Evolutionary conservation across 2,329 filamentous ascomycete species (phyloP).

Genomic region (Apiospora koreana): DNA sequence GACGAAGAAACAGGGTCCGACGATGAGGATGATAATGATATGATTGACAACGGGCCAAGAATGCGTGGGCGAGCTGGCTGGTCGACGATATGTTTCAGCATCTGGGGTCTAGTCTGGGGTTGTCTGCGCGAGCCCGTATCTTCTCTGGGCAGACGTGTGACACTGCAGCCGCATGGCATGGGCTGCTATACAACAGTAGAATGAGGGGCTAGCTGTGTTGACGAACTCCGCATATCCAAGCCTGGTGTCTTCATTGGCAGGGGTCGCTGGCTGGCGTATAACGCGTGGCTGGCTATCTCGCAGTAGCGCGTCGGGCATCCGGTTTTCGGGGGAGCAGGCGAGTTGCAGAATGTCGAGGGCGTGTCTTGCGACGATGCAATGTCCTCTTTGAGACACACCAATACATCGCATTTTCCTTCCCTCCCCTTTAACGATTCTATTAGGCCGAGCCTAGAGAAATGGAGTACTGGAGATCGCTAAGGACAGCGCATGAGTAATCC

Average conservation of each 20-base stretch:
- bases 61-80: not conserved
- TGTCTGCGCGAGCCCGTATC: not conserved
- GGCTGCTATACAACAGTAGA: not conserved
- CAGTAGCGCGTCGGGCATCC: not conserved
- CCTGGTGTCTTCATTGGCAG: not conserved
- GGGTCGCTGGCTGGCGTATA: not conserved
- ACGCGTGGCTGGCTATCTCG: slow-evolving; percentile 2
- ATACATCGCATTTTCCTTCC: slow-evolving; percentile 2
- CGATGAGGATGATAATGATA: not conserved
- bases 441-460: not conserved
- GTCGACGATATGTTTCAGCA: not conserved
- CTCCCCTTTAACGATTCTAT: not conserved
- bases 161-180: not conserved
- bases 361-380: not conserved
- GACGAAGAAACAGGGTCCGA: not conserved
- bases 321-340: not conserved
- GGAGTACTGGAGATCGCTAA: not conserved
- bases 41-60: not conserved
- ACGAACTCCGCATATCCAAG: slow-evolving; percentile 3
- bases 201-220: not conserved
- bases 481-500: not conserved
- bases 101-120: not conserved
- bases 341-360: not conserved
- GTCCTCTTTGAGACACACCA: not conserved
- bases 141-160: not conserved